Evolutionary conservation across 2,329 filamentous ascomycete genomes (phyloP).

Genomic region (Elsinoe ampelina): DNA sequence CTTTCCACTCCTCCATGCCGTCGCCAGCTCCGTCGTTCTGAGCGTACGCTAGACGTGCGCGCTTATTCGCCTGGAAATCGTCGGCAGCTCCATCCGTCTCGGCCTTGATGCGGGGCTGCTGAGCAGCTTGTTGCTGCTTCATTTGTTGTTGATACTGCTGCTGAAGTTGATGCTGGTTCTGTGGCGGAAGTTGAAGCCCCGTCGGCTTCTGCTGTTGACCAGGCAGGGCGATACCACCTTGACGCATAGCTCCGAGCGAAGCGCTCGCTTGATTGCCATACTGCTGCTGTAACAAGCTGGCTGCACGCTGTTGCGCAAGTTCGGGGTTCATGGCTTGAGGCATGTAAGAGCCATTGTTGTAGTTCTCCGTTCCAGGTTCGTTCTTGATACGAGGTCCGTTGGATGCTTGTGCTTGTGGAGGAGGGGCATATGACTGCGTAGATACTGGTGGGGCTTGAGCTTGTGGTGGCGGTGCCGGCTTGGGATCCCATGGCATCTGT

Average conservation of each 20-base stretch:
- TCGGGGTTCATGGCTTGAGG: conserved; percentile 31
- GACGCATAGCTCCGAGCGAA: conserved; percentile 55
- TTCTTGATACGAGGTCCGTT: conserved; percentile 41
- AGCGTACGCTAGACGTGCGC: conserved; percentile 40
- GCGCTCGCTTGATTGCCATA: conserved; percentile 57
- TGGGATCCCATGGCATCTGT: conserved; percentile 89
- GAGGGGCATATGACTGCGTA: conserved; percentile 28
- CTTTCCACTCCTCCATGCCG: conserved; percentile 47
- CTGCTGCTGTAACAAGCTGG: conserved; percentile 43
- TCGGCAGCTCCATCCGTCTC: conserved; percentile 20
- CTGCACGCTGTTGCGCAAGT: conserved; percentile 47
- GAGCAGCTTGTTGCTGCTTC: conserved; percentile 25
- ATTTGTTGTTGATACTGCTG: conserved; percentile 32
- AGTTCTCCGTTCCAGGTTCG: conserved; percentile 36
- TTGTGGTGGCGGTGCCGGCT: conserved; percentile 51
- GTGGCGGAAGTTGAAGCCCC: conserved; percentile 29
- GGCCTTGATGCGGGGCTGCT: conserved; percentile 29
- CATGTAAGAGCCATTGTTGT: conserved; percentile 19
- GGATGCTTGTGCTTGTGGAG: conserved; percentile 24
- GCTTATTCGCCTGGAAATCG: conserved; percentile 20
- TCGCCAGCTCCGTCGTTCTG: conserved; percentile 72
- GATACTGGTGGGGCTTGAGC: conserved; percentile 21
- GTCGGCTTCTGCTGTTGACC: conserved; percentile 22
- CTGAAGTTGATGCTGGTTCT: conserved; percentile 30
- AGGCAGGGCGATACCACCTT: conserved; percentile 18